These are phyloP conservation scores for Stevia rebaudiana DNA, from an alignment of 140 eudicot genomes.

Conservation along the genomic window DNA sequence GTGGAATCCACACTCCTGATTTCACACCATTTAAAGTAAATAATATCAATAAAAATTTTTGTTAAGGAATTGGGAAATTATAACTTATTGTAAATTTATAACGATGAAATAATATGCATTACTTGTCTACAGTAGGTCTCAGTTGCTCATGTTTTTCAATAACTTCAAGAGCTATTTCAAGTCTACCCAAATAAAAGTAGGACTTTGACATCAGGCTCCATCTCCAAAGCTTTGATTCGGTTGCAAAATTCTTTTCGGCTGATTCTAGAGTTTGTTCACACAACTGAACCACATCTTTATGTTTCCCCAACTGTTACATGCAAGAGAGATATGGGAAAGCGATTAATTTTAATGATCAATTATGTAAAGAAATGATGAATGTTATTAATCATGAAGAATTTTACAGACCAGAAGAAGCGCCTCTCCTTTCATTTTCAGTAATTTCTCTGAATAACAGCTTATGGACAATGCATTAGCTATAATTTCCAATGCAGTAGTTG, in stretches of 20 bases:
- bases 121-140: slow-evolving; percentile 37
- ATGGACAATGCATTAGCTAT: slow-evolving; percentile 61
- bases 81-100: neutral
- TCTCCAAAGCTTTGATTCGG: slow-evolving; percentile 59
- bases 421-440: slow-evolving; percentile 75
- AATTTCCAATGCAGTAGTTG: slow-evolving; percentile 46
- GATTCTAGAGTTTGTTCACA: slow-evolving; percentile 72
- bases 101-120: slow-evolving; percentile 15
- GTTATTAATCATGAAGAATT: slow-evolving; percentile 1
- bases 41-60: slow-evolving; percentile 6
- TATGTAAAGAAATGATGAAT: slow-evolving; percentile 3
- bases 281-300: slow-evolving; percentile 68
- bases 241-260: slow-evolving; percentile 65
- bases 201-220: slow-evolving; percentile 61
- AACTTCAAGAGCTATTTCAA: slow-evolving; percentile 66
- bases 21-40: slow-evolving; percentile 20
- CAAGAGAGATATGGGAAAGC: slow-evolving; percentile 13
- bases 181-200: slow-evolving; percentile 70
- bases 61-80: slow-evolving; percentile 9
- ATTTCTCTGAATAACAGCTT: slow-evolving; percentile 68
- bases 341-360: neutral
- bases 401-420: slow-evolving; percentile 69
- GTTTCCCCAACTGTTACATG: slow-evolving; percentile 55
- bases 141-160: slow-evolving; percentile 50
- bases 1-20: slow-evolving; percentile 20